Conservation (phyloP, 78 protist genomes). For the Polysphondylium violaceum region DNA sequence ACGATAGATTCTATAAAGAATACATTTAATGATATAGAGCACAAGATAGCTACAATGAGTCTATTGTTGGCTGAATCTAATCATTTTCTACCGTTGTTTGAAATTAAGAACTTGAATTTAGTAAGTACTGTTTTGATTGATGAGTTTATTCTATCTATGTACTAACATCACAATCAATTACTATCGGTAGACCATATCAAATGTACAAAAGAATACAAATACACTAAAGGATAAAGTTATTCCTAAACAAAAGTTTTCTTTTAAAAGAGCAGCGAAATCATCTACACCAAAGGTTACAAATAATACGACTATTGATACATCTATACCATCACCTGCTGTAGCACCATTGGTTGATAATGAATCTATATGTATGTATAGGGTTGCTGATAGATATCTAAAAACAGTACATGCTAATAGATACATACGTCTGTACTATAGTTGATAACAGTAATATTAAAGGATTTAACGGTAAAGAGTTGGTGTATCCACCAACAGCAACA, state of each 20-base stretch:
- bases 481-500: conserved; percentile 8
- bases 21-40: background rate
- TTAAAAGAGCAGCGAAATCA: conserved; percentile 39
- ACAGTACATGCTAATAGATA: background rate
- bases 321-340: background rate
- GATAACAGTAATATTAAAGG: background rate
- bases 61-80: background rate
- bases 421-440: background rate
- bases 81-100: conserved; percentile 33
- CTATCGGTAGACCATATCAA: background rate
- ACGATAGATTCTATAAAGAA: too few relatives aligned
- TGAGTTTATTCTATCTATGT: background rate
- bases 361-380: conserved; percentile 16
- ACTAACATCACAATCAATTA: background rate
- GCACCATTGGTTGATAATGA: background rate
- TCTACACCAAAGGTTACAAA: background rate
- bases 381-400: too few relatives aligned
- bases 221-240: conserved; percentile 22
- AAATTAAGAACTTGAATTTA: conserved; percentile 7
- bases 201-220: background rate
- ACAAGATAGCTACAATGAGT: background rate
- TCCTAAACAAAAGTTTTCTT: conserved; percentile 57
- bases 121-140: background rate
- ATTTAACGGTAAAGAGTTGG: background rate
- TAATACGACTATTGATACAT: background rate